These are phyloP conservation scores for Lantana camara DNA, from an alignment of 257 asterid genomes.

Conservation along the genomic window DNA sequence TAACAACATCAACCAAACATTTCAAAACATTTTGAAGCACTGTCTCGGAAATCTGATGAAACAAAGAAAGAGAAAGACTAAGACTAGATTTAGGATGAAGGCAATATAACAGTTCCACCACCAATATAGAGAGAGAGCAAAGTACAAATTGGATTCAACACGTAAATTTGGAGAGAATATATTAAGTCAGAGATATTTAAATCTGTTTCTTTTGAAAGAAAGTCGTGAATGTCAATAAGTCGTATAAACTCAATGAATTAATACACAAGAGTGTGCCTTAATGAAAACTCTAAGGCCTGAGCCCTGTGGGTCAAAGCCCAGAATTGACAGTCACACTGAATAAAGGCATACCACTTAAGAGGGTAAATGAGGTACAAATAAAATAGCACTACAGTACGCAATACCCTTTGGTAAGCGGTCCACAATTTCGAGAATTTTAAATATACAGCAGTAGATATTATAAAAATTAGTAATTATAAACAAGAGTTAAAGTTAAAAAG, in stretches of 20 bases:
- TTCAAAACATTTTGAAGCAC: constrained; percentile 73
- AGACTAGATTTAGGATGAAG: constrained; percentile 12
- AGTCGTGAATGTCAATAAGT: background rate
- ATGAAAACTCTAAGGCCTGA: background rate
- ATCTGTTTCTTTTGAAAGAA: constrained; percentile 11
- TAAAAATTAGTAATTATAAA: no score
- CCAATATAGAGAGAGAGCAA: constrained; percentile 14
- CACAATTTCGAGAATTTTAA: no score
- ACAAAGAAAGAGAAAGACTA: constrained; percentile 23
- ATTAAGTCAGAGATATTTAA: constrained; percentile 13
- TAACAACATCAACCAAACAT: constrained; percentile 74
- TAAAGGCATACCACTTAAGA: background rate
- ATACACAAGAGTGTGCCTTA: constrained; percentile 17
- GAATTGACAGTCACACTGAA: background rate
- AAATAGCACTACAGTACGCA: background rate
- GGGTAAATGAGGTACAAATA: constrained; percentile 9
- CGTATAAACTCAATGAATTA: constrained; percentile 5
- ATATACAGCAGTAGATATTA: no score
- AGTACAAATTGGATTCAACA: constrained; percentile 3
- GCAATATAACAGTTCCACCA: constrained; percentile 19
- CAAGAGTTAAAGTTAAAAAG: no score
- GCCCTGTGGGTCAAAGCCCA: constrained; percentile 6
- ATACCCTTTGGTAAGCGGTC: no score
- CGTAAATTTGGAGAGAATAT: background rate
- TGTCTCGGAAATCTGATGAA: constrained; percentile 68